These are phyloP conservation scores for Sclerotinia spermophila DNA, from an alignment of 2,329 filamentous ascomycete species.

Conservation along the genomic window DNA sequence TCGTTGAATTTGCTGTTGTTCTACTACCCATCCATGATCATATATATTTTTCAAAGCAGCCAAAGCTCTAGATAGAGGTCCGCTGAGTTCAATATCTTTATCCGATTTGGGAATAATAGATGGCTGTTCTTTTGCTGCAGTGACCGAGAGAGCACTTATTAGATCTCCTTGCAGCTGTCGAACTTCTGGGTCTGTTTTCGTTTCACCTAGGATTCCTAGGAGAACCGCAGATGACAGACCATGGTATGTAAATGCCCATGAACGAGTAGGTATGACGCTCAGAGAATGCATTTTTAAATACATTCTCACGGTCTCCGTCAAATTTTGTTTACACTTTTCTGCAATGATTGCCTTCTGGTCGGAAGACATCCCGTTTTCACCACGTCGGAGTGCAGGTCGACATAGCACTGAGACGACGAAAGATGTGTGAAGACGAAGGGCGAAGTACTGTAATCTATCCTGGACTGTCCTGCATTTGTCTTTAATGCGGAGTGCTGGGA, in stretches of 20 bases:
- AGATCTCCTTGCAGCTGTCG: constrained; percentile 61
- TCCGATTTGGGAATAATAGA: constrained; percentile 28
- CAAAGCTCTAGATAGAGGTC: constrained; percentile 58
- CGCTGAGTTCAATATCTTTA: constrained; percentile 39
- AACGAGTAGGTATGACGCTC: constrained; percentile 62
- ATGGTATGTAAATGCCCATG: constrained; percentile 67
- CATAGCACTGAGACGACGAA: constrained; percentile 65
- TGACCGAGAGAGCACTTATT: constrained; percentile 60
- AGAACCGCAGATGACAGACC: constrained; percentile 62
- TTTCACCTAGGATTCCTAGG: constrained; percentile 60
- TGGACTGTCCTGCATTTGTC: constrained; percentile 61
- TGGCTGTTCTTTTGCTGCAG: constrained; percentile 56
- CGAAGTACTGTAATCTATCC: constrained; percentile 61
- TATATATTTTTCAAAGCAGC: constrained; percentile 63
- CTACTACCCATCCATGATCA: constrained; percentile 58
- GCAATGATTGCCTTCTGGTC: constrained; percentile 53
- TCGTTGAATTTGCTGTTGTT: constrained; percentile 40
- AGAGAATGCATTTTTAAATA: constrained; percentile 67
- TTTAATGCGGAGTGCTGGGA: constrained; percentile 53
- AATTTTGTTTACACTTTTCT: constrained; percentile 57
- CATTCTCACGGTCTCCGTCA: constrained; percentile 65
- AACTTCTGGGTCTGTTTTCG: constrained; percentile 60
- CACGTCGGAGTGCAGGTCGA: constrained; percentile 55
- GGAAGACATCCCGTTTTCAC: constrained; percentile 46
- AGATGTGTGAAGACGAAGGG: constrained; percentile 60